Conservation (phyloP, 768 basidiomycete genomes). For the Kwoniella mangroviensis region DNA sequence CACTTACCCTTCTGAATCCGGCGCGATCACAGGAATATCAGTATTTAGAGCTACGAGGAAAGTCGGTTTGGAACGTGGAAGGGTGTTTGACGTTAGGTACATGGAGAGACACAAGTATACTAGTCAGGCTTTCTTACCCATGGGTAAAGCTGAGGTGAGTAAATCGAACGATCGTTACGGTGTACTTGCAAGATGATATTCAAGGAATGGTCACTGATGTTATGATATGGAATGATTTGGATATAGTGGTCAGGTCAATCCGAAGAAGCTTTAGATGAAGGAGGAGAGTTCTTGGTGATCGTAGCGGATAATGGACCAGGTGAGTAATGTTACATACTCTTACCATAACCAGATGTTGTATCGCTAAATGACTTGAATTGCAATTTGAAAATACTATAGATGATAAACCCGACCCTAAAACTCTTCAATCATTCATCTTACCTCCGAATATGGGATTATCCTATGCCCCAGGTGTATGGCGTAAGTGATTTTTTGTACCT, state of each 20-base stretch:
- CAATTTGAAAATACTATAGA: conserved; percentile 57
- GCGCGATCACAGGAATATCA: conserved; percentile 73
- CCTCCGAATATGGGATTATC: conserved; percentile 78
- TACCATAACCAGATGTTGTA: background rate
- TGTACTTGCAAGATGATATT: background rate
- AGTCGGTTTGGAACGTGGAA: conserved; percentile 60
- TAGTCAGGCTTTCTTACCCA: conserved; percentile 92
- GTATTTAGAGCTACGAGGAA: conserved; percentile 81
- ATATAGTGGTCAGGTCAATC: conserved; percentile 59
- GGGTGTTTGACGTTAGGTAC: conserved; percentile 67
- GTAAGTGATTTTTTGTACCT: conserved; percentile 63
- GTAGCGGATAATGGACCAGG: conserved; percentile 76
- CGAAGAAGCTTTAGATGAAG: conserved; percentile 59
- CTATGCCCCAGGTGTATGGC: conserved; percentile 85
- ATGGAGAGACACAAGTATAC: conserved; percentile 85
- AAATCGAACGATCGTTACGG: background rate
- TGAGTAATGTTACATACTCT: conserved; percentile 29
- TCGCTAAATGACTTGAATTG: background rate
- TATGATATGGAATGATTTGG: background rate
- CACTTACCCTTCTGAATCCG: conserved; percentile 67
- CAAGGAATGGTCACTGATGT: conserved; percentile 1
- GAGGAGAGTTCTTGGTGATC: conserved; percentile 76
- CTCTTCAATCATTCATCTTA: conserved; percentile 80
- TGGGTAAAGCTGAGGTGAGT: conserved; percentile 65
- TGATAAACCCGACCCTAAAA: conserved; percentile 75